A percentile compares a stretch with the other conserved stretches of the same genome.
Conservation (phyloP, 768 basidiomycete species). For the Pilatotrama ljubarskyi region DNA sequence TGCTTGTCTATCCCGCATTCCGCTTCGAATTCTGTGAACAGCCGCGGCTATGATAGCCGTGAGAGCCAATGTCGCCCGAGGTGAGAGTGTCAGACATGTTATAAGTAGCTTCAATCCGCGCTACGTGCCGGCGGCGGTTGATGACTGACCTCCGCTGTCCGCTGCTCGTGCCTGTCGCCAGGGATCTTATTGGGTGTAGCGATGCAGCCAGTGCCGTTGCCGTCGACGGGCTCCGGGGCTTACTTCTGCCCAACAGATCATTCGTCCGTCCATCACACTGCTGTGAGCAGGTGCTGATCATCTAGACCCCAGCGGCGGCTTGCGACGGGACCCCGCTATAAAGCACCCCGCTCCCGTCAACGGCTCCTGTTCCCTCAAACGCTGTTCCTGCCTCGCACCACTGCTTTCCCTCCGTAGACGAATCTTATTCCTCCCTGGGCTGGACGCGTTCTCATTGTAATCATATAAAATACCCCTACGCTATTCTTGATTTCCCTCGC, state of each 20-base stretch:
- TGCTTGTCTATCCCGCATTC: not conserved
- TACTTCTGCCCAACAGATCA: constrained; percentile 9
- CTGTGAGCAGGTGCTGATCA: constrained; percentile 16
- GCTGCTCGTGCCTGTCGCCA: constrained; percentile 13
- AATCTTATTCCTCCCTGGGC: not conserved
- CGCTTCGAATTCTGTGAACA: not conserved
- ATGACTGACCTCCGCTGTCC: constrained; percentile 3
- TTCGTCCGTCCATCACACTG: constrained; percentile 10
- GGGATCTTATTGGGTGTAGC: not conserved
- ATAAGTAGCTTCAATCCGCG: not conserved
- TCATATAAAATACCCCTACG: constrained; percentile 15
- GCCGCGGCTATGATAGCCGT: constrained; percentile 12
- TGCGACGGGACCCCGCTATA: constrained; percentile 9
- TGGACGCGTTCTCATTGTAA: not conserved
- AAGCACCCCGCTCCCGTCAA: constrained; percentile 1
- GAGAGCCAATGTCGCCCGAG: constrained; percentile 9
- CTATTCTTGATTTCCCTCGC: constrained; percentile 7
- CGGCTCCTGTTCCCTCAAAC: constrained; percentile 3
- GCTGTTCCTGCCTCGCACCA: constrained; percentile 6
- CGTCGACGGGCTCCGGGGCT: constrained; percentile 5
- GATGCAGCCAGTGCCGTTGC: constrained; percentile 2
- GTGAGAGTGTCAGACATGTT: constrained; percentile 7
- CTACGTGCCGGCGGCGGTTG: constrained; percentile 6
- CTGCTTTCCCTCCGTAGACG: constrained; percentile 1
- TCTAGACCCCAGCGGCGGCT: constrained; percentile 1